Conservation (phyloP, 441 rosid genomes). For the Geranium incanum region DNA sequence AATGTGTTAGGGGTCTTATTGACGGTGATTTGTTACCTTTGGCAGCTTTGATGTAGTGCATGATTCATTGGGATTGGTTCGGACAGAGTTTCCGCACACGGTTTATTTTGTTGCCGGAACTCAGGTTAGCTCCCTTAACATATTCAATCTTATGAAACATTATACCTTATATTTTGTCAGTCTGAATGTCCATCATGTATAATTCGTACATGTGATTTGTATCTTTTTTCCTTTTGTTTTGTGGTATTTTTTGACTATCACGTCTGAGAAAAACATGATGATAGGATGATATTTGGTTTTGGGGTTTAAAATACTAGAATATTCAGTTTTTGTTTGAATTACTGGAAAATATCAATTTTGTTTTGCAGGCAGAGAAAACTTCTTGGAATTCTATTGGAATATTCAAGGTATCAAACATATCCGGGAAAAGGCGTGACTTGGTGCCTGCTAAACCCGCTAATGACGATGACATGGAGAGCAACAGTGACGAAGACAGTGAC, state of each 20-base stretch:
- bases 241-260: not conserved
- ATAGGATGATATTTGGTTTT: not conserved
- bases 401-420: conserved; percentile 59
- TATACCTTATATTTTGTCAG: not conserved
- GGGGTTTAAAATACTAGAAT: not conserved
- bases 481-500: conserved; percentile 45
- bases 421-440: conserved; percentile 75
- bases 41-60: conserved; percentile 73
- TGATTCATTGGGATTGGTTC: conserved; percentile 77
- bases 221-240: not conserved
- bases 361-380: conserved; percentile 70
- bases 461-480: conserved; percentile 52
- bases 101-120: conserved; percentile 81
- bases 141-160: not conserved
- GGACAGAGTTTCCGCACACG: conserved; percentile 82
- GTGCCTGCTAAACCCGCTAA: conserved; percentile 46
- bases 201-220: not conserved
- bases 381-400: conserved; percentile 69
- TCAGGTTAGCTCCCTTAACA: conserved; percentile 41
- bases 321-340: not conserved
- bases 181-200: not conserved
- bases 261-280: not conserved
- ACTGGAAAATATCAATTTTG: conserved; percentile 9
- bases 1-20: not conserved
- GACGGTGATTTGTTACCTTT: conserved; percentile 13